Percentiles rank a stretch among this genome's conserved stretches.
phyloP scores from a whole-genome alignment of 163 green algal species.

The Trebouxiophyceae sp. region DNA sequence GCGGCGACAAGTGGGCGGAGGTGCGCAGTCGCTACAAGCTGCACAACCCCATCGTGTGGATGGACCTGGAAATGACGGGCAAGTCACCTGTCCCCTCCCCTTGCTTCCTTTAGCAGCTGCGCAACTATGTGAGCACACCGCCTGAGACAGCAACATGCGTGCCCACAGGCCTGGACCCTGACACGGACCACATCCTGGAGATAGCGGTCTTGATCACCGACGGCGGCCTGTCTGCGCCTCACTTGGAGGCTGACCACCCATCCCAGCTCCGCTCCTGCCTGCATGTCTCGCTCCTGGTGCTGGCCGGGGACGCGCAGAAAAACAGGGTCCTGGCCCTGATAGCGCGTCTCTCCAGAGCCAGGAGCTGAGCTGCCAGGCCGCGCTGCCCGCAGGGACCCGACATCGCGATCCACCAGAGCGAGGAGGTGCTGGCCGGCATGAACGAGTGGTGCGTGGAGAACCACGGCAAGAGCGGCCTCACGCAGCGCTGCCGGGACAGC shows the following conservation, averaged over 20 bases:
- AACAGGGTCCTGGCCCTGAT: neutral
- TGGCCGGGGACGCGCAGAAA: neutral
- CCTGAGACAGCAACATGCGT: neutral
- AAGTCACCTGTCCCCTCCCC: neutral
- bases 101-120: neutral
- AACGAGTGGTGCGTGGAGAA: slow-evolving; percentile 90
- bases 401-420: slow-evolving; percentile 76
- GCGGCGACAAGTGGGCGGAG: no score
- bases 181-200: slow-evolving; percentile 82
- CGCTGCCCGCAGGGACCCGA: slow-evolving; percentile 80
- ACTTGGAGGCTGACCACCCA: slow-evolving; percentile 38
- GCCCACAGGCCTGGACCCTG: slow-evolving; percentile 64
- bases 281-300: neutral
- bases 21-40: no score
- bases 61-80: slow-evolving; percentile 95
- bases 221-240: slow-evolving; percentile 39
- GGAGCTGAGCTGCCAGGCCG: no score
- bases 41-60: slow-evolving; percentile 73
- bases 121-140: no score
- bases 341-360: no score
- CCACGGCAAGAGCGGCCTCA: slow-evolving; percentile 78
- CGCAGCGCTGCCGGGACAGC: slow-evolving; percentile 32
- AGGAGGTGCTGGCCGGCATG: slow-evolving; percentile 76
- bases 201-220: slow-evolving; percentile 87
- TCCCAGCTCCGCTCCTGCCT: neutral